phyloP scores from a whole-genome alignment of 371 early-diverging fungal species.

The Apophysomyces ossiformis region DNA sequence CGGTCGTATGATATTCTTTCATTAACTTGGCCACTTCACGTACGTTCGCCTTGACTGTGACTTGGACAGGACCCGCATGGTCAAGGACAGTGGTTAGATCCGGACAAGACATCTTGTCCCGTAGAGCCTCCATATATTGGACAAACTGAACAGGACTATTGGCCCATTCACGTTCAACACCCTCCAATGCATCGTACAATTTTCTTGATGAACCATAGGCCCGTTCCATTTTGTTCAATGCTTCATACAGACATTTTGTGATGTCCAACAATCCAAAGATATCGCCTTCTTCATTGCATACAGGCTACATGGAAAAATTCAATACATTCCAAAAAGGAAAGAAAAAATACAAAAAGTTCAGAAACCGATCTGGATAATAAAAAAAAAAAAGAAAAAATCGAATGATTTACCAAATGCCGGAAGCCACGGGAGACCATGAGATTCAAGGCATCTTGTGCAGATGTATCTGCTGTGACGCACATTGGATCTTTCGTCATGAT shows the following conservation, averaged over 20 bases:
- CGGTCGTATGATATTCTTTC: constrained; percentile 85
- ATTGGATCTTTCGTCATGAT: constrained; percentile 94
- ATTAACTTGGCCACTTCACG: constrained; percentile 85
- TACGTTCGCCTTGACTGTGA: constrained; percentile 77
- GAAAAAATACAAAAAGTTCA: constrained; percentile 2
- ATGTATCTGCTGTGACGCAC: constrained; percentile 81
- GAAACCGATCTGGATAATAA: constrained; percentile 5
- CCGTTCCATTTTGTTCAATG: constrained; percentile 88
- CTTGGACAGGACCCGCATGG: constrained; percentile 65
- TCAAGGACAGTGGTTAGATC: constrained; percentile 79
- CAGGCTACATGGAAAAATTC: constrained; percentile 45
- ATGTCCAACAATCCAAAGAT: constrained; percentile 94
- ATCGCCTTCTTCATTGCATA: constrained; percentile 81
- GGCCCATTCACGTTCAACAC: constrained; percentile 82
- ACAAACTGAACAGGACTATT: constrained; percentile 31
- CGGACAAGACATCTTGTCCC: constrained; percentile 79
- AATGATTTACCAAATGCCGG: constrained; percentile 79
- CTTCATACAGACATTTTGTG: constrained; percentile 92
- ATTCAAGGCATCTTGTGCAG: constrained; percentile 90
- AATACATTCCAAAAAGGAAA: not conserved
- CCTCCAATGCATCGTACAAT: constrained; percentile 86
- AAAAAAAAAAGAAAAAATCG: constrained; percentile 15
- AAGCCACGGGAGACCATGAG: constrained; percentile 94
- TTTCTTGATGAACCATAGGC: constrained; percentile 83
- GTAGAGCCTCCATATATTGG: constrained; percentile 47